These are phyloP conservation scores for Microglena sp. DNA, from an alignment of 139 green algal species.

Conservation along the genomic window DNA sequence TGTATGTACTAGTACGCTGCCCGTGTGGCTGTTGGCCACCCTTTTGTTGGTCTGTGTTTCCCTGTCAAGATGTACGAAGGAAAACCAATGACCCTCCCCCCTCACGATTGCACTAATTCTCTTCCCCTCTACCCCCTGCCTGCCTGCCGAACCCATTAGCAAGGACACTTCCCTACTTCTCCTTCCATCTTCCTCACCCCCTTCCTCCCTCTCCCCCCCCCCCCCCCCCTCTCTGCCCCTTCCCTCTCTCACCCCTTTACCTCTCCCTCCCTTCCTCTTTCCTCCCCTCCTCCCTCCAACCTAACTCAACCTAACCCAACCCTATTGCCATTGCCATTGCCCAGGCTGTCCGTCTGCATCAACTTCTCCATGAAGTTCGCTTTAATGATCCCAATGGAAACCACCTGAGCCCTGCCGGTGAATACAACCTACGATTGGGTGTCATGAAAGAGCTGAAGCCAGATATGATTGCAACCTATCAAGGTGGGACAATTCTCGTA, in stretches of 20 bases:
- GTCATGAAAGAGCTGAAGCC: slow-evolving; percentile 93
- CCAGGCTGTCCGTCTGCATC: slow-evolving; percentile 76
- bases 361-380: slow-evolving; percentile 74
- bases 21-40: too few relatives aligned
- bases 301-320: too few relatives aligned
- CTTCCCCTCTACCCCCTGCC: slow-evolving; percentile 2
- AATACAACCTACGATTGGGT: slow-evolving; percentile 96
- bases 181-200: neutral
- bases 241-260: neutral
- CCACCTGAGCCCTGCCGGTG: slow-evolving; percentile 72
- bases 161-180: too few relatives aligned
- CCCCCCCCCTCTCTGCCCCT: neutral
- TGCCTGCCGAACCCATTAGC: too few relatives aligned
- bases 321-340: neutral
- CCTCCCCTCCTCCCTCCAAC: neutral
- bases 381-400: slow-evolving; percentile 68
- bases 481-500: slow-evolving; percentile 30
- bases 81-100: too few relatives aligned
- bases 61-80: too few relatives aligned
- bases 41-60: too few relatives aligned
- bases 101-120: neutral
- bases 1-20: too few relatives aligned
- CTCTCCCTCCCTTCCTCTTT: neutral
- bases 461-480: slow-evolving; percentile 87
- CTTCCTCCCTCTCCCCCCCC: neutral